A percentile compares a stretch with the other conserved stretches of the same genome.
Conservation (phyloP, 2,329 filamentous ascomycete species). For the Chaetomium sp. region DNA sequence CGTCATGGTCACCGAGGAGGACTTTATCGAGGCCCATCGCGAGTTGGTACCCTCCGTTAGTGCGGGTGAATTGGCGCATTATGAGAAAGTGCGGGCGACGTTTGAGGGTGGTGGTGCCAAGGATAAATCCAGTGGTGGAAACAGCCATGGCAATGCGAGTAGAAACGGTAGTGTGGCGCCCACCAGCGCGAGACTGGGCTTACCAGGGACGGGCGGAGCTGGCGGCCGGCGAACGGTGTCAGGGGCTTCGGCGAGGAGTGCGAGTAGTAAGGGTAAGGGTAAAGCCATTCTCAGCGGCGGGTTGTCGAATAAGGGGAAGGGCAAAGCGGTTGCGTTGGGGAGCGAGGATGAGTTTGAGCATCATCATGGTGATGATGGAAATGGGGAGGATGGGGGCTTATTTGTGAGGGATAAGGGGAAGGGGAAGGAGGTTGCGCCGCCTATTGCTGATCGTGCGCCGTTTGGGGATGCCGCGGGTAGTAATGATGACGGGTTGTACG, state of each 20-base stretch:
- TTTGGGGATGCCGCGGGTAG: slow-evolving; percentile 50
- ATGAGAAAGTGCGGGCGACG: slow-evolving; percentile 71
- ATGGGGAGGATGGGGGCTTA: slow-evolving; percentile 26
- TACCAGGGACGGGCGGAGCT: not conserved
- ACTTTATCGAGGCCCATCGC: slow-evolving; percentile 73
- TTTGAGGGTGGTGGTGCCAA: slow-evolving; percentile 64
- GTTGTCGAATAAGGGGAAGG: slow-evolving; percentile 29
- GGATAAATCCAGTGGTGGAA: slow-evolving; percentile 33
- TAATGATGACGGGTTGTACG: slow-evolving; percentile 52
- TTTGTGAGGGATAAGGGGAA: slow-evolving; percentile 42
- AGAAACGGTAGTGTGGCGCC: slow-evolving; percentile 10
- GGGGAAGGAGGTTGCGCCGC: slow-evolving; percentile 55
- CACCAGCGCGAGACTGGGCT: slow-evolving; percentile 11
- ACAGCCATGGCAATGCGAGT: slow-evolving; percentile 22
- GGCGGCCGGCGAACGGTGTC: slow-evolving; percentile 13
- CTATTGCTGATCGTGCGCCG: slow-evolving; percentile 36
- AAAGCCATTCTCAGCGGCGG: slow-evolving; percentile 22
- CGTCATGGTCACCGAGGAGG: slow-evolving; percentile 82
- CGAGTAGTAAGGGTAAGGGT: slow-evolving; percentile 24
- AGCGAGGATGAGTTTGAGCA: slow-evolving; percentile 22
- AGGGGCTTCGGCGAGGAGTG: slow-evolving; percentile 10
- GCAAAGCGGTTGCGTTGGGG: slow-evolving; percentile 27
- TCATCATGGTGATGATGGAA: slow-evolving; percentile 33
- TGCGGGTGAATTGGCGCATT: slow-evolving; percentile 84
- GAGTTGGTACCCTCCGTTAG: slow-evolving; percentile 94